Conservation (phyloP, 192 early-diverging fungal species). For the Kappamyces sp. region DNA sequence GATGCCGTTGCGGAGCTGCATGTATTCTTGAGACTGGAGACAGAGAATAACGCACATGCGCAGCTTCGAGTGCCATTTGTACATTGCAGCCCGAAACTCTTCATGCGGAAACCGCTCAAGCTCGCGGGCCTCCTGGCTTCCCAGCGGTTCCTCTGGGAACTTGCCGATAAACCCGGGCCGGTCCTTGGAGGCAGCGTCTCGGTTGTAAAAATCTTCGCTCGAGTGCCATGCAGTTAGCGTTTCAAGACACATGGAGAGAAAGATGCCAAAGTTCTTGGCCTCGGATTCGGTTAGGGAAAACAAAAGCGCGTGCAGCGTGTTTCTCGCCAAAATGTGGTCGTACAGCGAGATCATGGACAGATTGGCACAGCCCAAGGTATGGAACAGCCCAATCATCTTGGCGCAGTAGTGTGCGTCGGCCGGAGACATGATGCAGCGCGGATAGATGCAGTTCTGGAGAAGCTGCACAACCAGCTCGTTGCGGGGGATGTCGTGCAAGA, state of each 20-base stretch:
- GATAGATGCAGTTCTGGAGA: constrained; percentile 69
- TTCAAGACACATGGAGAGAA: constrained; percentile 52
- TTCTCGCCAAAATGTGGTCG: constrained; percentile 43
- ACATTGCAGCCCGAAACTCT: constrained; percentile 56
- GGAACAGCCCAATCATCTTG: constrained; percentile 66
- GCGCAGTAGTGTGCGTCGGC: constrained; percentile 71
- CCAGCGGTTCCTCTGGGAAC: constrained; percentile 27
- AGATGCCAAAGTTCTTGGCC: constrained; percentile 63
- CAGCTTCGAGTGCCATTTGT: constrained; percentile 71
- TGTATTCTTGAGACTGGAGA: constrained; percentile 59
- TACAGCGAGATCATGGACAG: constrained; percentile 68
- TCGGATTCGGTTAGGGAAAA: constrained; percentile 67
- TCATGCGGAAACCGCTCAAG: constrained; percentile 40
- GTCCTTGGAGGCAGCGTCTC: constrained; percentile 56
- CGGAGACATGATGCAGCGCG: constrained; percentile 57
- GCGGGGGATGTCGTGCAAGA: constrained; percentile 14
- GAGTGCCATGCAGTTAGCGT: constrained; percentile 56
- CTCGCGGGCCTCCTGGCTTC: constrained; percentile 39
- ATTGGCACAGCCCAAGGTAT: constrained; percentile 59
- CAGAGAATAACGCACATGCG: constrained; percentile 19
- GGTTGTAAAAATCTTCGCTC: constrained; percentile 41
- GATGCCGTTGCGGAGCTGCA: constrained; percentile 70
- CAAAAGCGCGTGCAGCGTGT: constrained; percentile 44
- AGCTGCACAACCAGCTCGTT: constrained; percentile 30
- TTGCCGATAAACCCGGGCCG: constrained; percentile 57